phyloP scores from a whole-genome alignment of 75 land plant species.

The Pinus albicaulis region DNA sequence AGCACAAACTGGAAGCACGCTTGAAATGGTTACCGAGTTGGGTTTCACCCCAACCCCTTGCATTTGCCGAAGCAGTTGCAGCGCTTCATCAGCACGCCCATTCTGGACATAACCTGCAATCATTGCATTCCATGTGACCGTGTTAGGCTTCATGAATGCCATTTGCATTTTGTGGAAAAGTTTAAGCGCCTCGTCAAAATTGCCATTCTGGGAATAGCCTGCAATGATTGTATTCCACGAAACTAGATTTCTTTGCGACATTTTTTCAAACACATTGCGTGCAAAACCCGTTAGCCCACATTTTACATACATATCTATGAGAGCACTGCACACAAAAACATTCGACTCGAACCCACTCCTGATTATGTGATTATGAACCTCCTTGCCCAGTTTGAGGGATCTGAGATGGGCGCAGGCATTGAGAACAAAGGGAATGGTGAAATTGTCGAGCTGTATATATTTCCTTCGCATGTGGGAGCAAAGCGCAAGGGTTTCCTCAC shows the following conservation, averaged over 20 bases:
- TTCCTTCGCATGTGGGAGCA: too few species aligned
- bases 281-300: constrained; percentile 16
- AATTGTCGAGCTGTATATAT: too few species aligned
- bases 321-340: constrained; percentile 32
- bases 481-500: too few species aligned
- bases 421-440: too few species aligned
- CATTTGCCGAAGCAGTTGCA: constrained; percentile 15
- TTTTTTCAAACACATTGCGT: constrained; percentile 12
- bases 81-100: constrained; percentile 17
- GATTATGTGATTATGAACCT: constrained; percentile 24
- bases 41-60: constrained; percentile 20
- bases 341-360: constrained; percentile 18
- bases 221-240: constrained; percentile 28
- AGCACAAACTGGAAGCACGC: constrained; percentile 10
- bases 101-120: constrained; percentile 31
- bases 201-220: constrained; percentile 13
- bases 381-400: constrained; percentile 12
- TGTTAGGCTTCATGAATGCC: constrained; percentile 3
- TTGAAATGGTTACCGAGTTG: constrained; percentile 5
- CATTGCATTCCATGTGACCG: constrained; percentile 28
- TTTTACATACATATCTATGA: constrained; percentile 47
- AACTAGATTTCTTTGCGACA: constrained; percentile 12
- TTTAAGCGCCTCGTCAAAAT: neutral
- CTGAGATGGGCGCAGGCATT: neutral
- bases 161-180: constrained; percentile 4